Evolutionary conservation across 257 asterid species (phyloP), one percentile per base, ranked within the genome.

Genomic region (Fraxinus americana): DNA sequence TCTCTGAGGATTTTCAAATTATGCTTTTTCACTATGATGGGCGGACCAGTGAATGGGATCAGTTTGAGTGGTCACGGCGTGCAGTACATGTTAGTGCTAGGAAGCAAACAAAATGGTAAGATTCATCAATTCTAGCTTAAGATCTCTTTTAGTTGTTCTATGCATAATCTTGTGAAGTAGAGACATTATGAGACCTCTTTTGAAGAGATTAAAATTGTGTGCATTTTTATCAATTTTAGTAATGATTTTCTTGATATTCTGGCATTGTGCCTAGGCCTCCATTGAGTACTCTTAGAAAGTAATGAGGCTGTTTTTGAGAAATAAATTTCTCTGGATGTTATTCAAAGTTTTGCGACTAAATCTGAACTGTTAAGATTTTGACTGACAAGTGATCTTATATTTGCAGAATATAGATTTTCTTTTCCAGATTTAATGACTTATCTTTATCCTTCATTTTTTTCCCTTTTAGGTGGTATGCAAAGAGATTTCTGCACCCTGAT

Each of bases 11-110:
- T 81, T 96, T 96, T 70, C 99, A 96, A 85, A 96, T 96, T 77
- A 71, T 96, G 91, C 98, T 96, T 80, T 96, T 96, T 73, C 99
- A 96, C 86, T 96, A 96, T 82, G 99, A 96, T 85, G 99, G 99
- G 67, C 89, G 41, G 45, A 90, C 98, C 75, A 96, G 75, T 83
- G 99, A 93, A 82, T 96, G 99, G 99, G 99, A 96, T 80, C 88
- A 92, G 79, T 92, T 92, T 89, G 99, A 96, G 85, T 96, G 99
- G 99, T 93, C 99, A 36, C 86, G 78, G 82, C 92, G 78, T 72
- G 98, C 98, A 75, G 78, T 96, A 82, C 99, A 96, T 87, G 89
- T 96, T 92, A 96, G 98, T 80, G 90, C 76, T 76, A 90, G 82
- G 83, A 96, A 86, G 78, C 99, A 96, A 87, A 96, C 99, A 67